These are phyloP conservation scores for Lipomyces lipofer DNA, from an alignment of 805 yeast genomes.

Conservation along the genomic window DNA sequence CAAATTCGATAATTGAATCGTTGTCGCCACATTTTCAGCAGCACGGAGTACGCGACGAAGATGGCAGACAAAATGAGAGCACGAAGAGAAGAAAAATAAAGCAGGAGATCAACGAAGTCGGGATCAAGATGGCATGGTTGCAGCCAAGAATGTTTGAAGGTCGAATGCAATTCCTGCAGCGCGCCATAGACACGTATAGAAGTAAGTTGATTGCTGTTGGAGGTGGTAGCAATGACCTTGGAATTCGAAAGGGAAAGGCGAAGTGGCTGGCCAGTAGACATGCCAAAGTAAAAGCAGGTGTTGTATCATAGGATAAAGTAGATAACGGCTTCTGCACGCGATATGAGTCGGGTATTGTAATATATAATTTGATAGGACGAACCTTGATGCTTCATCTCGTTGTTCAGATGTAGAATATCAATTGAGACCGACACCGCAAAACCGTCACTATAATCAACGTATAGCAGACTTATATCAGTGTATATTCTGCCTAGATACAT, in stretches of 20 bases:
- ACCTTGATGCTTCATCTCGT: too few relatives aligned
- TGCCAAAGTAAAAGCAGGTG: too few relatives aligned
- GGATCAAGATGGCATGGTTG: constrained; percentile 28
- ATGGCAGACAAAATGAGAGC: not conserved
- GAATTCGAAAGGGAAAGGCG: constrained; percentile 18
- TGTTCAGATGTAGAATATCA: too few relatives aligned
- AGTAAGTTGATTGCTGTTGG: constrained; percentile 16
- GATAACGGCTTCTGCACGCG: too few relatives aligned
- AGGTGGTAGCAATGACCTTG: constrained; percentile 9
- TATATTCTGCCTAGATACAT: too few relatives aligned
- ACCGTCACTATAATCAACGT: too few relatives aligned
- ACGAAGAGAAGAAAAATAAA: constrained; percentile 4
- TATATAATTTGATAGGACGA: too few relatives aligned
- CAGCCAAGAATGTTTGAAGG: constrained; percentile 27
- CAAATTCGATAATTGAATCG: constrained; percentile 14
- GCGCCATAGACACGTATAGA: constrained; percentile 23
- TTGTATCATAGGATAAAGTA: too few relatives aligned
- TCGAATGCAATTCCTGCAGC: constrained; percentile 21
- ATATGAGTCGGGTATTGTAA: too few relatives aligned
- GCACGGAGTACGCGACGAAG: not conserved
- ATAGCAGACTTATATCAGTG: too few relatives aligned
- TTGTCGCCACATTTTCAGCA: constrained; percentile 26
- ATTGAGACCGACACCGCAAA: too few relatives aligned
- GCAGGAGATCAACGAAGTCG: constrained; percentile 22
- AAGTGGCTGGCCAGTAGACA: constrained; percentile 18